A percentile compares a stretch with the other conserved stretches of the same genome.
Conservation (phyloP, 768 basidiomycete species). For the Pulveroboletus frians region DNA sequence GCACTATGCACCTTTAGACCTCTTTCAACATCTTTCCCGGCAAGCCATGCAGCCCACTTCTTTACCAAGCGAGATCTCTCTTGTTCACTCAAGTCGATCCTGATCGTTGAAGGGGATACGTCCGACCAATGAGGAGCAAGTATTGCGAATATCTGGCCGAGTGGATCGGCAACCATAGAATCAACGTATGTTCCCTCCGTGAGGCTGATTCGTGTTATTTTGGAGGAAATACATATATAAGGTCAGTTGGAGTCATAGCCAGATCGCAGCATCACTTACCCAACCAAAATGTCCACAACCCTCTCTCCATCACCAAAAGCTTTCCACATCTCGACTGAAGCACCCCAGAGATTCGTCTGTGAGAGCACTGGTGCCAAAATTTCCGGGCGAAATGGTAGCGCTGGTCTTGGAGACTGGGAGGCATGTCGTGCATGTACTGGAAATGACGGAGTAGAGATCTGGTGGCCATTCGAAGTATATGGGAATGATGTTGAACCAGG, state of each 20-base stretch:
- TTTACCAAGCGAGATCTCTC: constrained; percentile 57
- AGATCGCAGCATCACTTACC: constrained; percentile 14
- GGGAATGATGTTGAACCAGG: constrained; percentile 12
- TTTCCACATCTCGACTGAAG: constrained; percentile 28
- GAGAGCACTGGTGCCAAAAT: constrained; percentile 19
- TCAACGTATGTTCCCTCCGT: constrained; percentile 24
- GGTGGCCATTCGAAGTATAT: constrained; percentile 6
- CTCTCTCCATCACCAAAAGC: constrained; percentile 15
- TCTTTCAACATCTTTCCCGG: constrained; percentile 58
- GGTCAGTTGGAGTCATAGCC: not conserved
- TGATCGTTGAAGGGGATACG: not conserved
- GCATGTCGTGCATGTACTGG: constrained; percentile 7
- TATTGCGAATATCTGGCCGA: constrained; percentile 26
- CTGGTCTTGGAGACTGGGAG: constrained; percentile 1
- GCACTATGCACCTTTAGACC: constrained; percentile 56
- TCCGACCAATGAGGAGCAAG: constrained; percentile 14
- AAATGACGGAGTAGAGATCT: constrained; percentile 2
- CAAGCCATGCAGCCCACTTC: constrained; percentile 79
- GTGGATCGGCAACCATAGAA: constrained; percentile 22
- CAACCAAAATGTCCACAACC: constrained; percentile 21
- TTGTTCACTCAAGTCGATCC: constrained; percentile 8
- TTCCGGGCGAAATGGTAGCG: constrained; percentile 15
- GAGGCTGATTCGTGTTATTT: constrained; percentile 14
- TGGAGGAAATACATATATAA: not conserved
- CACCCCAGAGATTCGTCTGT: constrained; percentile 19